A percentile compares a stretch with the other conserved stretches of the same genome.
Evolutionary conservation across 495 filamentous ascomycete genomes (phyloP).

Genomic region (Penicillium subrubescens): DNA sequence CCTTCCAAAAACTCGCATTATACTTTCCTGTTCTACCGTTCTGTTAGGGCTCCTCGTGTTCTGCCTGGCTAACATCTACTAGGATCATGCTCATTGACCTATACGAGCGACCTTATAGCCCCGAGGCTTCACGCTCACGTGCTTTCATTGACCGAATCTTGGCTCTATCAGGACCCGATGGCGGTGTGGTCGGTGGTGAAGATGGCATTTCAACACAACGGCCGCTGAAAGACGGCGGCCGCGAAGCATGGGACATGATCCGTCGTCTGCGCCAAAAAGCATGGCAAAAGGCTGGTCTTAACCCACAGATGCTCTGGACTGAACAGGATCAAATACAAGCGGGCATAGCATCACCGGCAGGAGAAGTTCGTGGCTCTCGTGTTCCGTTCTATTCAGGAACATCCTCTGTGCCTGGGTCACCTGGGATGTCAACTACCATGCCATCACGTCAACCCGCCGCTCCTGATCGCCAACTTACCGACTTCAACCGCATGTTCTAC

Average conservation of each 20-base stretch:
- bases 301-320: conserved; percentile 50
- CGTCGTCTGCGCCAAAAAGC: conserved; percentile 52
- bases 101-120: conserved; percentile 52
- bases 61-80: not conserved
- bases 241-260: conserved; percentile 59
- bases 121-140: conserved; percentile 50
- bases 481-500: conserved; percentile 45
- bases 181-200: conserved; percentile 53
- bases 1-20: no score
- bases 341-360: conserved; percentile 31
- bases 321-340: conserved; percentile 49
- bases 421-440: not conserved
- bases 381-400: conserved; percentile 18
- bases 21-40: not conserved
- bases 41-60: not conserved
- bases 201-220: conserved; percentile 50
- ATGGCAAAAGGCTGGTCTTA: conserved; percentile 52
- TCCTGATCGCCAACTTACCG: conserved; percentile 23
- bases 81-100: conserved; percentile 60
- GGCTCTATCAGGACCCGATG: conserved; percentile 53
- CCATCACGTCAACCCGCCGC: not conserved
- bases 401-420: conserved; percentile 10
- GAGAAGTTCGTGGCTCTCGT: conserved; percentile 18
- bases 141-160: conserved; percentile 56
- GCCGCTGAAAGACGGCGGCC: conserved; percentile 53